These are phyloP conservation scores for Saturnispora sanitii DNA, from an alignment of 805 yeast species.

Conservation along the genomic window DNA sequence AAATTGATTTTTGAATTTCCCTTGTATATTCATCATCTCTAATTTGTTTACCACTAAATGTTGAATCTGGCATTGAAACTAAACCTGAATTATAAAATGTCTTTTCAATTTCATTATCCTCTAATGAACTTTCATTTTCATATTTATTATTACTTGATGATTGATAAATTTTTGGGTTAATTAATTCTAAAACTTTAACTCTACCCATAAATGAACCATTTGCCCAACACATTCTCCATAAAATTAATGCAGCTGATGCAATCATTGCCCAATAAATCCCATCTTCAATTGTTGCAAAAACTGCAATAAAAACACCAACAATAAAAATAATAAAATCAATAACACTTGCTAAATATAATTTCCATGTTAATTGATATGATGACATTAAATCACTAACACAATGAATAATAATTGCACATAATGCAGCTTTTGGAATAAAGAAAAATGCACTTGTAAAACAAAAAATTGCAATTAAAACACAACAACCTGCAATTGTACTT, in stretches of 20 bases:
- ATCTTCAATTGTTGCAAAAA: conserved; percentile 70
- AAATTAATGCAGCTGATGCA: conserved; percentile 66
- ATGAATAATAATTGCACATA: conserved; percentile 83
- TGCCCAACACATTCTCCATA: conserved; percentile 72
- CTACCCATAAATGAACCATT: conserved; percentile 76
- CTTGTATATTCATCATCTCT: conserved; percentile 4
- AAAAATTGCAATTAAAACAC: conserved; percentile 80
- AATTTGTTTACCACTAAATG: conserved; percentile 2
- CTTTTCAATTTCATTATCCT: conserved; percentile 2
- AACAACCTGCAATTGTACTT: conserved; percentile 81
- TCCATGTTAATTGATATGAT: conserved; percentile 54
- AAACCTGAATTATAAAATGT: conserved; percentile 10
- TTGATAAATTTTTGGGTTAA: conserved; percentile 41
- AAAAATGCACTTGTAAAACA: conserved; percentile 75
- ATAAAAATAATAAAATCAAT: conserved; percentile 65
- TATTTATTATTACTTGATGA: not conserved
- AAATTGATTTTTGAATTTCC: not conserved
- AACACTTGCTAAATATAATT: conserved; percentile 65
- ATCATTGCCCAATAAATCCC: conserved; percentile 88
- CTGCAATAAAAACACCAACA: conserved; percentile 62
- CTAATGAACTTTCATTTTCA: not conserved
- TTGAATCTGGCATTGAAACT: conserved; percentile 9
- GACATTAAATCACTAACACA: conserved; percentile 84
- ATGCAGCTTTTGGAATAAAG: conserved; percentile 83
- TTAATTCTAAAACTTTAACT: conserved; percentile 60